phyloP scores from a whole-genome alignment of 2,329 filamentous ascomycete species.

The Penicillium janthinellum region DNA sequence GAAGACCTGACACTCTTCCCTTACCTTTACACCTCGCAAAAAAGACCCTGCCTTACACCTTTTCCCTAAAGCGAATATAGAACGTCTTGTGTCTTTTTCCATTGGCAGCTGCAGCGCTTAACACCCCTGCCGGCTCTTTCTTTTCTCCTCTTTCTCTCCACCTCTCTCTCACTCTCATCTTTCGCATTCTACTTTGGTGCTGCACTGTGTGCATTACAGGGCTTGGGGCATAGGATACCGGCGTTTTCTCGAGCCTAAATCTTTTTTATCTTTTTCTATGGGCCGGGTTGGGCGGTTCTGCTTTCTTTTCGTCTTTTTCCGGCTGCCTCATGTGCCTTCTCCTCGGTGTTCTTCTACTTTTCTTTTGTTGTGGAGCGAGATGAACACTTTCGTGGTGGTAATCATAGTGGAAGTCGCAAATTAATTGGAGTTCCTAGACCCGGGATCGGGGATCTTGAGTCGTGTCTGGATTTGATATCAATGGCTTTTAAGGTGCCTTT shows the following conservation, averaged over 20 bases:
- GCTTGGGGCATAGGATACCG: constrained; percentile 27
- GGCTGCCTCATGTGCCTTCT: background rate
- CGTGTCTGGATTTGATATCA: background rate
- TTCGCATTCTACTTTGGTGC: constrained; percentile 17
- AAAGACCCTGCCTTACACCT: background rate
- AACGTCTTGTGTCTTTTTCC: constrained; percentile 13
- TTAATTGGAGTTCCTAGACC: background rate
- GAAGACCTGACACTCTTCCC: background rate
- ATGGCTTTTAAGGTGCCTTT: background rate
- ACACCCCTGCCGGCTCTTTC: constrained; percentile 9
- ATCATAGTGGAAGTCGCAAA: constrained; percentile 20
- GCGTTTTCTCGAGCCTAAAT: constrained; percentile 20
- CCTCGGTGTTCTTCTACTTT: constrained; percentile 1
- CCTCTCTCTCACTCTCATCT: constrained; percentile 5
- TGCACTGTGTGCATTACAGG: constrained; percentile 24
- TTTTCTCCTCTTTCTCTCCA: constrained; percentile 10
- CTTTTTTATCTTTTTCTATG: constrained; percentile 2
- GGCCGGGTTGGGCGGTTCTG: background rate
- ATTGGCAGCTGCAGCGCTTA: constrained; percentile 11
- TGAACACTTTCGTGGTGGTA: constrained; percentile 11
- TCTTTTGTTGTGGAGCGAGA: constrained; percentile 17
- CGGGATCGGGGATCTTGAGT: background rate
- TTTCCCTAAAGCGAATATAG: constrained; percentile 16
- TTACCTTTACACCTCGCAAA: background rate
- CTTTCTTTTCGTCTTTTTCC: constrained; percentile 9